Evolutionary conservation across 371 early-diverging fungal species (phyloP), one percentile per base, ranked within the genome.

Genomic region (Mortierella sp.): DNA sequence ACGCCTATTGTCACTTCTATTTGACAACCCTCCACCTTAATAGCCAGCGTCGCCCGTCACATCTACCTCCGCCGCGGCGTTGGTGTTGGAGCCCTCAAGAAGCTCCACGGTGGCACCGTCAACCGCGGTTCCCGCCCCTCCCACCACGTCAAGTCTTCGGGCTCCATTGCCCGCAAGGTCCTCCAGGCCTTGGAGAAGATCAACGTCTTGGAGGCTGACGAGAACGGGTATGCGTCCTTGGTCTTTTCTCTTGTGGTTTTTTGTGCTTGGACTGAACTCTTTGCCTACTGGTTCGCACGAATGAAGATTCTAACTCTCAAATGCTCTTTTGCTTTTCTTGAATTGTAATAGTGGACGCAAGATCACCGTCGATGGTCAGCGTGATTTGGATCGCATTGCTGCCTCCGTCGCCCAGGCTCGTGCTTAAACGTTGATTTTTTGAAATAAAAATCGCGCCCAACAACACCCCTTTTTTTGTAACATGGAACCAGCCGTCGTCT

Each of bases 161-260:
- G 97, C 80, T 95, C 96, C 87, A 91, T 98, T 81, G 92, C 93
- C 87, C 95, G 99, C 88, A 97, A 97, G 93, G 95, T 94, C 76
- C 90, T 99, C 77, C 99, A 99, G 92, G 92, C 97, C 73, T 92
- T 99, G 74, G 99, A 98, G 93, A 96, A 97, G 95, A 93, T 99
- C 83, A 96, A 95, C 91, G 95, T 98, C 82, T 86, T 98, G 75
- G 97, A 97, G 91, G 90, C 94, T 93, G 95, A 95, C 88, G 88
- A 93, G 88, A 91, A 93, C 88, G 95, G 95, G 93, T 94, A 92
- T 31, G 80, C 22, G 39, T 37, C 19, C 29, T 74, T 65, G 2
- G 14, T 69, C 29, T 29, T 8, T 13, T 40, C 0, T 63, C 34
- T 31, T 11, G 22, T 34, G 19, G 22, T 16, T 44, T 14, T 55